Conservation (phyloP, 345 rosid genomes). For the Balakata baccata region DNA sequence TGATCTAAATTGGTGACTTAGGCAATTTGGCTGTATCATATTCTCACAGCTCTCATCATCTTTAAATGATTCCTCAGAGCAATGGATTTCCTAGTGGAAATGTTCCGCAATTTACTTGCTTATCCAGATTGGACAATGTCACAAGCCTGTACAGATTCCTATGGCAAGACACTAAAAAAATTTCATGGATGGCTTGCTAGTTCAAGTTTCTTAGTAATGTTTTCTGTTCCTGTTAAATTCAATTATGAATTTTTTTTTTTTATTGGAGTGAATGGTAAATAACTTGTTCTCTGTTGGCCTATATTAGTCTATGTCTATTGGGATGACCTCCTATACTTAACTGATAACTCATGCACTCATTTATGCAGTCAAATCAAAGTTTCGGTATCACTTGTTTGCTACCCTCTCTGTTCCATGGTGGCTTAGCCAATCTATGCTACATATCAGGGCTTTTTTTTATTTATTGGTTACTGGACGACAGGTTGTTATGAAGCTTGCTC, state of each 20-base stretch:
- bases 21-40: neutral
- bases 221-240: slow-evolving; percentile 10
- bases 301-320: too few relatives aligned
- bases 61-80: slow-evolving; percentile 52
- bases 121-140: slow-evolving; percentile 92
- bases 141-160: slow-evolving; percentile 80
- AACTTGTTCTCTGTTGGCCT: neutral
- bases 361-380: too few relatives aligned
- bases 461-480: slow-evolving; percentile 26
- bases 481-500: slow-evolving; percentile 95
- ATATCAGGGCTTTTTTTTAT: slow-evolving; percentile 7
- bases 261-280: neutral
- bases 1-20: slow-evolving; percentile 3
- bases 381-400: neutral
- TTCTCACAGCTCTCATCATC: neutral
- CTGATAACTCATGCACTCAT: too few relatives aligned
- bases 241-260: neutral
- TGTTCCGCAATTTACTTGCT: slow-evolving; percentile 73
- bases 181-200: slow-evolving; percentile 97
- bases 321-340: neutral
- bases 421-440: neutral
- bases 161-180: slow-evolving; percentile 78
- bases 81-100: slow-evolving; percentile 90
- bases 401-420: neutral
- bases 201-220: slow-evolving; percentile 70